Evolutionary conservation across 257 asterid species (phyloP), one percentile per base, ranked within the genome.

Genomic region (Gardenia jasminoides): DNA sequence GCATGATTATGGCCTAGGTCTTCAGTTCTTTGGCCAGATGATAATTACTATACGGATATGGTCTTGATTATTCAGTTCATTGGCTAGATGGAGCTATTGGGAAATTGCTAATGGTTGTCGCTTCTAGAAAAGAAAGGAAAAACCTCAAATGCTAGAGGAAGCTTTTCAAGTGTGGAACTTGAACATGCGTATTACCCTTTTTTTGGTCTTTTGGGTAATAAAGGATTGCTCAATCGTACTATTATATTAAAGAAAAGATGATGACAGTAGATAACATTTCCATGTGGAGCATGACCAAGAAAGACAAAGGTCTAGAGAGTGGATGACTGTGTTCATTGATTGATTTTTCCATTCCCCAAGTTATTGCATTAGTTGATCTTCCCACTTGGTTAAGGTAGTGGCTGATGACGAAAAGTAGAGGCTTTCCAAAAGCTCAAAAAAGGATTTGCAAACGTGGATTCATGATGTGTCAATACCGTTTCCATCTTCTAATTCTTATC

Each of bases 241-340:
- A n/a, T n/a, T n/a, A n/a, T n/a, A n/a, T n/a, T n/a, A n/a, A n/a
- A n/a, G n/a, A n/a, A n/a, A n/a, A n/a, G n/a, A n/a, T n/a, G n/a
- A n/a, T n/a, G n/a, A n/a, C n/a, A n/a, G n/a, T 6, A 2, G 10
- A 43, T 70, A 30, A 26, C 24, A 66, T 66, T 66, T 75, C 4
- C 12, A n/a, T 43, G 44, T 26, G 79, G 58, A 75, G 16, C 11
- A 61, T 61, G 61, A 61, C 61, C 20, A 66, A 76, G 10, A 79
- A 67, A 79, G 75, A 48, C 26, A 50, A 65, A 31, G 44, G 52
- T 62, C 28, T 31, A 82, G 74, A 72, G 69, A 19, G 78, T 92
- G 72, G 92, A 90, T 2, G 90, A 86, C 20, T 44, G 56, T 16
- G 91, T 79, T 67, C 69, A n/a, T 65, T 36, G 20, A 19, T 50